Conservation (phyloP, 495 filamentous ascomycete genomes). For the Chaetomium fimeti region DNA sequence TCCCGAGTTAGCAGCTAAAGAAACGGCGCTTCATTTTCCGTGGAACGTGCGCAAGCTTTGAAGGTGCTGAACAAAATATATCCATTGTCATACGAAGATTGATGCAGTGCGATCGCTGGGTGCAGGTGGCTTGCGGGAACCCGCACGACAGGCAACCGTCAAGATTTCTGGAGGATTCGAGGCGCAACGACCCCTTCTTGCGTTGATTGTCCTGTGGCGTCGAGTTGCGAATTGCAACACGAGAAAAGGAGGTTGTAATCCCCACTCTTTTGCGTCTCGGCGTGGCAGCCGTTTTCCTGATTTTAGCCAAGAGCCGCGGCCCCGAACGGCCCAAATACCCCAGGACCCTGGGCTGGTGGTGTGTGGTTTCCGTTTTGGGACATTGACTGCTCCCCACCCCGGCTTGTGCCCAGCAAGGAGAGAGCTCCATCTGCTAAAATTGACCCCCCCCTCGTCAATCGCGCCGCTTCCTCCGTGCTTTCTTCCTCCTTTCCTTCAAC, state of each 20-base stretch:
- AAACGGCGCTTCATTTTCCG: too few relatives aligned
- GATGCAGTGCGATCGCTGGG: too few relatives aligned
- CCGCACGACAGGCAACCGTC: too few relatives aligned
- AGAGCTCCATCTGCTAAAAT: conserved; percentile 6
- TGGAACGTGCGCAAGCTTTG: too few relatives aligned
- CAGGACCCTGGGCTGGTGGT: background rate
- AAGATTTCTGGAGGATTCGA: too few relatives aligned
- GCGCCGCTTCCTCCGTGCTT: conserved; percentile 1
- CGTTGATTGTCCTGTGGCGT: background rate
- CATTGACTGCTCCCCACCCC: too few relatives aligned
- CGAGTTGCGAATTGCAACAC: background rate
- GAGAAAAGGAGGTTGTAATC: background rate
- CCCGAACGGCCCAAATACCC: background rate
- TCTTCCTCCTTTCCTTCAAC: background rate
- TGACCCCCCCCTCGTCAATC: conserved; percentile 2
- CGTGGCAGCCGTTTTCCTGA: background rate
- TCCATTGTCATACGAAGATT: too few relatives aligned
- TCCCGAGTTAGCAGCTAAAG: too few relatives aligned
- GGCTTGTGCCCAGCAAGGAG: background rate
- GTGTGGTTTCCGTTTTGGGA: conserved; percentile 4
- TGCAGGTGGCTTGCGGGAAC: too few relatives aligned
- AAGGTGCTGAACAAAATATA: too few relatives aligned
- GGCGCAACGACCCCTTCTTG: background rate
- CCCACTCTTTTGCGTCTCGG: background rate
- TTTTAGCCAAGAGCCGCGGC: conserved; percentile 4